Evolutionary conservation across 805 yeast species (phyloP).

Genomic region (Candida morakotiae): DNA sequence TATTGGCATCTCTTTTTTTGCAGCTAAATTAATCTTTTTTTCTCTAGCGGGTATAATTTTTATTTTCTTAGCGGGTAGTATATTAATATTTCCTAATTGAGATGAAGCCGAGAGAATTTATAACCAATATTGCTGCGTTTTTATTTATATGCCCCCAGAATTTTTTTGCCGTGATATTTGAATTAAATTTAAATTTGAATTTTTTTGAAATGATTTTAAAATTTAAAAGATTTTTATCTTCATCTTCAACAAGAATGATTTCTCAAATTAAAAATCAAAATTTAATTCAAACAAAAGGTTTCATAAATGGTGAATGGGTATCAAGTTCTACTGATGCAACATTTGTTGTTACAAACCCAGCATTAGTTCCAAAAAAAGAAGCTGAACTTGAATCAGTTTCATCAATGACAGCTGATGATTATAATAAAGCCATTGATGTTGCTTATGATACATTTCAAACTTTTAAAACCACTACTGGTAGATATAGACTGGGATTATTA

Average conservation of each 20-base stretch:
- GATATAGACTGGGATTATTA: slow-evolving; percentile 53
- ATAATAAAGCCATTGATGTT: slow-evolving; percentile 48
- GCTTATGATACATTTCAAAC: slow-evolving; percentile 51
- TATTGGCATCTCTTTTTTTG: background rate
- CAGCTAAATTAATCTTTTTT: background rate
- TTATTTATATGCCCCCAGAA: background rate
- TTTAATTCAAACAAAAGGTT: slow-evolving; percentile 58
- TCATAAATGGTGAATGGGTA: slow-evolving; percentile 74
- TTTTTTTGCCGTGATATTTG: background rate
- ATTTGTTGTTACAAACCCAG: slow-evolving; percentile 77
- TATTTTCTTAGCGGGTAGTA: background rate
- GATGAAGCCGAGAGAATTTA: background rate
- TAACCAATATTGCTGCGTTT: background rate
- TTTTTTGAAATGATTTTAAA: background rate
- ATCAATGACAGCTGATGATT: slow-evolving; percentile 46
- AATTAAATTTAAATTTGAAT: background rate
- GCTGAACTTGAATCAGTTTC: slow-evolving; percentile 50
- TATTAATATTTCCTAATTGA: background rate
- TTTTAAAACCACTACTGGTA: slow-evolving; percentile 52
- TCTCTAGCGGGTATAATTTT: too few relatives aligned
- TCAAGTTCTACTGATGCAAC: slow-evolving; percentile 35
- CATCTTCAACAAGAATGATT: slow-evolving; percentile 1
- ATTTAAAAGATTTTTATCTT: slow-evolving; percentile 1
- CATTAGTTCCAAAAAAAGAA: slow-evolving; percentile 36
- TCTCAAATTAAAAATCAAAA: slow-evolving; percentile 35